Evolutionary conservation across 805 yeast species (phyloP).

Genomic region (Candida loeiensis): DNA sequence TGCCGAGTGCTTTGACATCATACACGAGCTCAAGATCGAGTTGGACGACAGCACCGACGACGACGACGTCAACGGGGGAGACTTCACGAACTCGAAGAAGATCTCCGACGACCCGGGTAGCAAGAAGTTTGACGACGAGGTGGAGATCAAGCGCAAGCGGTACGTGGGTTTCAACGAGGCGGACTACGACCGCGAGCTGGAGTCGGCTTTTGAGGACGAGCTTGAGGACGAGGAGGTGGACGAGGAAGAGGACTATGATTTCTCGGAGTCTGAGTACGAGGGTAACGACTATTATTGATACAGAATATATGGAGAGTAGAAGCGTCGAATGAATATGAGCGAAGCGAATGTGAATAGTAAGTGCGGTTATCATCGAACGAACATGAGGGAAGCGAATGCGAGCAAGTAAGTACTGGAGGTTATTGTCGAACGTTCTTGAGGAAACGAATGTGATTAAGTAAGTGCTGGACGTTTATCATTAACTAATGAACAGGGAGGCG

Average conservation of each 20-base stretch:
- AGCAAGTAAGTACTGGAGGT: no score
- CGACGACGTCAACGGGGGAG: slow-evolving; percentile 14
- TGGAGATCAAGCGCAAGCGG: slow-evolving; percentile 41
- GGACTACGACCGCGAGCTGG: slow-evolving; percentile 41
- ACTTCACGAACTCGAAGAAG: slow-evolving; percentile 14
- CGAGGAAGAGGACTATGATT: slow-evolving; percentile 11
- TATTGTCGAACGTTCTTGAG: no score
- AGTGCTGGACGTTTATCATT: no score
- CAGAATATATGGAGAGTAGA: slow-evolving; percentile 5
- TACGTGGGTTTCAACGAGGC: slow-evolving; percentile 44
- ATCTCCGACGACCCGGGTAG: slow-evolving; percentile 12
- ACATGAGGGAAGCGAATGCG: no score
- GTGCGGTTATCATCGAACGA: no score
- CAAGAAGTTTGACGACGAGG: slow-evolving; percentile 39
- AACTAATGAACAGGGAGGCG: no score
- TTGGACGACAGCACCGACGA: slow-evolving; percentile 59
- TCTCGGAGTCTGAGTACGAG: slow-evolving; percentile 34
- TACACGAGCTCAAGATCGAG: slow-evolving; percentile 86
- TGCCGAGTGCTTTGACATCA: slow-evolving; percentile 91
- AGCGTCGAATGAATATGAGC: no score
- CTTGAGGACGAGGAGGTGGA: slow-evolving; percentile 10
- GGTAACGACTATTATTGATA: slow-evolving; percentile 41
- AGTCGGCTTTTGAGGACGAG: slow-evolving; percentile 27
- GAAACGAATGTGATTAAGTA: no score
- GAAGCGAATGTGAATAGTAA: no score